These are phyloP conservation scores for Penicillium canariense DNA, from an alignment of 495 filamentous ascomycete species.

Conservation along the genomic window DNA sequence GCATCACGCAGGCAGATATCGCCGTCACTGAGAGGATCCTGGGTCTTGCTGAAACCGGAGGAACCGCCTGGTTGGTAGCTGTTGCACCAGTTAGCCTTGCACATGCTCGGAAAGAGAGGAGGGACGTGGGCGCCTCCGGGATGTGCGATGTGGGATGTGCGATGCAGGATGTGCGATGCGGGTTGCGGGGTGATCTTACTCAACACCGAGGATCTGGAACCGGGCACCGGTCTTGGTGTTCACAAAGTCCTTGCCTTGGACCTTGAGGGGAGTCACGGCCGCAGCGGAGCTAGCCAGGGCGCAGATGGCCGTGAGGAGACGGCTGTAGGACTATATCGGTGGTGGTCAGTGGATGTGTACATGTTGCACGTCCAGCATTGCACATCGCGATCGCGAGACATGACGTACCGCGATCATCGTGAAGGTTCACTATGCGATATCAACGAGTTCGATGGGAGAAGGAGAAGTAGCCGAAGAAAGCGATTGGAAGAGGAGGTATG, in stretches of 20 bases:
- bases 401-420: conserved; percentile 25
- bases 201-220: conserved; percentile 87
- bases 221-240: conserved; percentile 74
- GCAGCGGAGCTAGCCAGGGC: conserved; percentile 50
- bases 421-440: conserved; percentile 7
- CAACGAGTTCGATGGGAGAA: background rate
- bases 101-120: too few relatives aligned
- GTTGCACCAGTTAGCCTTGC: conserved; percentile 20
- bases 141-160: background rate
- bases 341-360: background rate
- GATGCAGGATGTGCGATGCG: background rate
- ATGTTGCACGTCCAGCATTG: background rate
- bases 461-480: conserved; percentile 1
- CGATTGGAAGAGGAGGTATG: background rate
- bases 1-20: conserved; percentile 84
- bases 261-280: conserved; percentile 70
- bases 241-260: conserved; percentile 78
- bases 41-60: conserved; percentile 65
- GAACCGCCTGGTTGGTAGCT: conserved; percentile 90
- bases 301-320: conserved; percentile 40
- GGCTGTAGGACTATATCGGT: conserved; percentile 21
- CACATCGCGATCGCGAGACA: background rate
- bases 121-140: background rate
- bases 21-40: conserved; percentile 74
- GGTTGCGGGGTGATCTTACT: conserved; percentile 54